A percentile compares a stretch with the other conserved stretches of the same genome.
Conservation (phyloP, 352 stramenopile genomes). For the Pythium folliculosum region DNA sequence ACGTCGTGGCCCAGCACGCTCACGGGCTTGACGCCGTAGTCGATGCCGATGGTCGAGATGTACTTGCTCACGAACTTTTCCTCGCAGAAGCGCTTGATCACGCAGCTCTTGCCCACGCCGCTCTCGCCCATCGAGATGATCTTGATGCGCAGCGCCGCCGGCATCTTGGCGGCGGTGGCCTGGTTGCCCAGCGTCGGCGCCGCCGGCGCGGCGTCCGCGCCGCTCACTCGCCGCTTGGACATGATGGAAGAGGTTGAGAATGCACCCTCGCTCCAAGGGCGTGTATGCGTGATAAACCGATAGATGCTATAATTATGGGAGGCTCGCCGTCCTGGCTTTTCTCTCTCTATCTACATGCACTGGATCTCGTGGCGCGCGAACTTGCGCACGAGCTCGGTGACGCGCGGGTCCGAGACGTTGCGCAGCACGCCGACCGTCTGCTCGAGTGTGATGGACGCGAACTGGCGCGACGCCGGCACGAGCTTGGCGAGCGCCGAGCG, state of each 20-base stretch:
- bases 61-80: constrained; percentile 95
- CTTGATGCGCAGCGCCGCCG: constrained; percentile 86
- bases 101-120: constrained; percentile 92
- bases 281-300: no score
- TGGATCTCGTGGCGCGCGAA: constrained; percentile 53
- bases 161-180: constrained; percentile 14
- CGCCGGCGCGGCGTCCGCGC: constrained; percentile 1
- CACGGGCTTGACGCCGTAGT: constrained; percentile 94
- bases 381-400: constrained; percentile 57
- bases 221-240: constrained; percentile 23
- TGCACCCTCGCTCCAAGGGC: no score
- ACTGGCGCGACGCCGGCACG: constrained; percentile 25
- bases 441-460: constrained; percentile 30
- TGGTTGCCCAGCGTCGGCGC: not conserved
- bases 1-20: constrained; percentile 69
- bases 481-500: constrained; percentile 23
- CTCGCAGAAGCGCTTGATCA: constrained; percentile 97
- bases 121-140: constrained; percentile 93
- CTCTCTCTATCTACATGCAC: constrained; percentile 40
- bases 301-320: not conserved
- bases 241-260: no score
- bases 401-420: constrained; percentile 33
- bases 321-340: not conserved
- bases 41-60: constrained; percentile 95
- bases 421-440: constrained; percentile 44